These are phyloP conservation scores for Cardamine resedifolia DNA, from an alignment of 345 rosid genomes.

Conservation along the genomic window DNA sequence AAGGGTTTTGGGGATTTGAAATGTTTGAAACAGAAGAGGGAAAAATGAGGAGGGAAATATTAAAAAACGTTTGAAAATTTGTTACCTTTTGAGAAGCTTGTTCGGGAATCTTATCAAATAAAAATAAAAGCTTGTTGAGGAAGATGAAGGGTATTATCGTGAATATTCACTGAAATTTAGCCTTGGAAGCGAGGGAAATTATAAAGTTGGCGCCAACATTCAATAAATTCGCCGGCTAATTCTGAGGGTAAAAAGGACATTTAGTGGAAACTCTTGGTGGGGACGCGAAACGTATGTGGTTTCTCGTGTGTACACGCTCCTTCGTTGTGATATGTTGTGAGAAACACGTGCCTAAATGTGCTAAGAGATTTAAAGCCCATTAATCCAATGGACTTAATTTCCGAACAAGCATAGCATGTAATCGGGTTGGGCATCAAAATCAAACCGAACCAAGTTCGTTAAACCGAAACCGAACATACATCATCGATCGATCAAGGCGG, in stretches of 20 bases:
- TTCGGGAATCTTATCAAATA: not conserved
- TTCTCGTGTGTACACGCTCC: slow-evolving; percentile 17
- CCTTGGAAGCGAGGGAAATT: slow-evolving; percentile 13
- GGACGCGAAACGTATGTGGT: slow-evolving; percentile 12
- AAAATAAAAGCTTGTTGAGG: slow-evolving; percentile 34
- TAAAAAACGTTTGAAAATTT: slow-evolving; percentile 30
- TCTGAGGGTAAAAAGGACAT: not conserved
- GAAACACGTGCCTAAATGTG: not conserved
- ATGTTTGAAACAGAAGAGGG: slow-evolving; percentile 21
- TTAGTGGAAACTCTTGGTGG: not conserved
- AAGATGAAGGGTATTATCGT: slow-evolving; percentile 38
- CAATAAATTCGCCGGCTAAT: not conserved
- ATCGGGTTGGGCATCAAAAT: not conserved
- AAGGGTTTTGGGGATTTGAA: slow-evolving; percentile 33
- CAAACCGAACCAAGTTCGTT: not conserved
- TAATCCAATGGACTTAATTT: not conserved
- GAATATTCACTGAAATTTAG: not conserved
- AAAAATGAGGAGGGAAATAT: slow-evolving; percentile 28
- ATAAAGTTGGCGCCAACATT: slow-evolving; percentile 21
- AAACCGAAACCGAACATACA: no score
- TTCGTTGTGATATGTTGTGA: not conserved
- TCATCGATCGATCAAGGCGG: no score
- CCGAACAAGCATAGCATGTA: not conserved
- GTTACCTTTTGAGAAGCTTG: slow-evolving; percentile 30
- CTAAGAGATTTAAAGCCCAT: not conserved